Evolutionary conservation across 495 filamentous ascomycete species (phyloP), one percentile per base, ranked within the genome.

Genomic region (Rhizodiscina lignyota): DNA sequence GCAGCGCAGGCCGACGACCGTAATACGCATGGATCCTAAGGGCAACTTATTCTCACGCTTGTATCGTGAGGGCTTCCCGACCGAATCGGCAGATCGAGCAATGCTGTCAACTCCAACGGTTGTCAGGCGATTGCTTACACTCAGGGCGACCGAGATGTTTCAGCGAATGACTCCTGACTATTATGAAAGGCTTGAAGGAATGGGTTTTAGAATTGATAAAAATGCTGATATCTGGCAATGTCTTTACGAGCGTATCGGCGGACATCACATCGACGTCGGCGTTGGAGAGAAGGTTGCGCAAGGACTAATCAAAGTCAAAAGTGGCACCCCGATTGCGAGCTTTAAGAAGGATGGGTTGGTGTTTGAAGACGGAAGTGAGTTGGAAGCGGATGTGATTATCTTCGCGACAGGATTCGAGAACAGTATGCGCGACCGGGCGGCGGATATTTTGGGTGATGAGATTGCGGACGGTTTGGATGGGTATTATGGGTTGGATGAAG

Each of bases 261-360:
- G 60, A 6, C 55, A 63, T 42, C 59, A 63, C 32, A 47, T 63
- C 4, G 58, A 63, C 36, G 47, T 60, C 4, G 58, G 58, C 8
- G 55, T 48, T 10, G 55, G 49, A 13, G 47, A 48, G 32, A 29
- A 54, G 19, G 44, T 61, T 13, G 50, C 42, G 5, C 46, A 55
- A 19, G 48, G 54, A 4, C 26, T 54, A 49, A 56, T 60, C n/a
- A 50, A 47, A 21, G 32, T 62, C 19, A 55, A 55, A 34, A 38
- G 50, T 4, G 35, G 38, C 20, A 42, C 50, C 5, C 41, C 53
- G 10, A 51, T 53, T n/a, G 36, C 47, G 6, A 37, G 28, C 2
- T 52, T 54, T 18, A 59, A 52, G 3, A 23, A 37, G n/a, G 47
- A 49, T 1, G 59, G 59, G 0, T 41, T 62, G 1, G 18, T 26